Evolutionary conservation across 441 rosid species (phyloP), one percentile per base, ranked within the genome.

Genomic region (Isatis lusitanica): DNA sequence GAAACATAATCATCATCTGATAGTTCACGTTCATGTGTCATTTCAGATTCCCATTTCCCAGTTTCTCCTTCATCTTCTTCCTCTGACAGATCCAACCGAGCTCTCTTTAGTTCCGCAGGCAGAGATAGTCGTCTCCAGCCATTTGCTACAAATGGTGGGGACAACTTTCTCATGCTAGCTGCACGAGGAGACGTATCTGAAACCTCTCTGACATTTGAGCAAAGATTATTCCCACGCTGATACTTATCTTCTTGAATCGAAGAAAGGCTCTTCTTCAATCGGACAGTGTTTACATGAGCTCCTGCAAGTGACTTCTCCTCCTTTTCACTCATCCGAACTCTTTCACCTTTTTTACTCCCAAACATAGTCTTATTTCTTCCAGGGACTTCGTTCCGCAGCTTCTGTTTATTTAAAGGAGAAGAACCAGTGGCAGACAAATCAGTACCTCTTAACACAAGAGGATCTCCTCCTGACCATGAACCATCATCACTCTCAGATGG

Each of bases 281-380:
- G 28, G 13, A 24, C 26, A 33, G 64, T 15, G 58, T 68, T 53
- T 52, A 7, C 0, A 31, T 42, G 68, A 51, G 31, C 57, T 74
- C 67, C 56, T 16, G 63, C 73, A 66, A 43, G 48, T 71, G 82
- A 73, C 40, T 74, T 73, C 66, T 78, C 83, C 61, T 59, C 56
- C 50, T 79, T 75, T 18, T 71, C 74, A 76, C 39, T 63, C 38
- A 70, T 64, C 52, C 43, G 81, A 68, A 78, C 77, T 81, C 71
- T 81, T 18, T 33, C 85, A 42, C 70, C 64, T 70, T 73, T 80
- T 83, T 85, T 87, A 68, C 78, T 82, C 46, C 76, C 85, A 61
- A 79, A 63, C 74, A 82, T 80, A 69, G 33, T 79, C 74, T 79
- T 84, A 77, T 46, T 74, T 66, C 60, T 78, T 50, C 80, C 74